Conservation (phyloP, 2,329 filamentous ascomycete species). For the Phyllosticta ampelicida region DNA sequence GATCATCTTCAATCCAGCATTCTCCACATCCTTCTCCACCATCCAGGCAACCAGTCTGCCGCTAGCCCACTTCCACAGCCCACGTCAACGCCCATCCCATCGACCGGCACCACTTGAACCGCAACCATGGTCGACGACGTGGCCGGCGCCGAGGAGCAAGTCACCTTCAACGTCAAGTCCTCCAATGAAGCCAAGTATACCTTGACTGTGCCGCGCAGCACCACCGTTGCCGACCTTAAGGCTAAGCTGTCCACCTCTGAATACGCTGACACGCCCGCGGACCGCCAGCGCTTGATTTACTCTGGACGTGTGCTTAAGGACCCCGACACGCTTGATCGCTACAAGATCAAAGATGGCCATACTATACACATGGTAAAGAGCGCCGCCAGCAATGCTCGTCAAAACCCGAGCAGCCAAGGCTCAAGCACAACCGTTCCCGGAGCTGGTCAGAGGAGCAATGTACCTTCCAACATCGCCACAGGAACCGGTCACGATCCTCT, state of each 20-base stretch:
- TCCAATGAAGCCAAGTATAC: slow-evolving; percentile 79
- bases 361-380: slow-evolving; percentile 96
- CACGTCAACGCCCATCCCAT: slow-evolving; percentile 5
- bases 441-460: slow-evolving; percentile 29
- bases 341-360: slow-evolving; percentile 94
- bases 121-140: slow-evolving; percentile 54
- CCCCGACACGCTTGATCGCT: slow-evolving; percentile 68
- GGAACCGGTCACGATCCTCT: slow-evolving; percentile 76
- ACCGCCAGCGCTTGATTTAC: slow-evolving; percentile 92
- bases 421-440: slow-evolving; percentile 40
- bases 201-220: slow-evolving; percentile 66
- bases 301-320: slow-evolving; percentile 96
- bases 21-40: neutral
- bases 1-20: neutral
- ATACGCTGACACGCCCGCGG: slow-evolving; percentile 75
- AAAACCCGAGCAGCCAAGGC: slow-evolving; percentile 43
- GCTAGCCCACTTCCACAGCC: slow-evolving; percentile 3
- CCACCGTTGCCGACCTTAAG: slow-evolving; percentile 79
- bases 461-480: slow-evolving; percentile 68
- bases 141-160: slow-evolving; percentile 53
- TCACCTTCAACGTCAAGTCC: slow-evolving; percentile 98
- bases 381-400: slow-evolving; percentile 71
- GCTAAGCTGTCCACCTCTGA: slow-evolving; percentile 70
- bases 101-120: slow-evolving; percentile 1
- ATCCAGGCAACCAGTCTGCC: neutral